phyloP scores from a whole-genome alignment of 768 basidiomycete genomes.

The Boletales sp. region DNA sequence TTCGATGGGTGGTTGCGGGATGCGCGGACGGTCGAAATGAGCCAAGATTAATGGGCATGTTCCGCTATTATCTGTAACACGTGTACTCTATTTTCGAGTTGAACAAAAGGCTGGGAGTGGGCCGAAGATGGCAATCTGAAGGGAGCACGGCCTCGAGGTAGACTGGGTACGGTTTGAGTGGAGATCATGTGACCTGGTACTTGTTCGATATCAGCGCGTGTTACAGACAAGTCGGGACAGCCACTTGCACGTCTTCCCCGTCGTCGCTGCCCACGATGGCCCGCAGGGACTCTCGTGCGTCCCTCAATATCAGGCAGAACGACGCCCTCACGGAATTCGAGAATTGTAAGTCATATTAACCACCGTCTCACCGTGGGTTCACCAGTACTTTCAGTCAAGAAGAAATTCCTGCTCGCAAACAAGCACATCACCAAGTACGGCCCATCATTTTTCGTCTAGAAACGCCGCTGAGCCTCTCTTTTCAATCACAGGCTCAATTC shows the following conservation, averaged over 20 bases:
- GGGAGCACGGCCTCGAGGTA: slow-evolving; percentile 27
- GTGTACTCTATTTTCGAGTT: slow-evolving; percentile 20
- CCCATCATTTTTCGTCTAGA: slow-evolving; percentile 19
- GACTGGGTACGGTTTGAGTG: slow-evolving; percentile 14
- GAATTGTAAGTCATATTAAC: slow-evolving; percentile 54
- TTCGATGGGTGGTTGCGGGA: slow-evolving; percentile 52
- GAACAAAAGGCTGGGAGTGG: slow-evolving; percentile 18
- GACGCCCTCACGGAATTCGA: slow-evolving; percentile 84
- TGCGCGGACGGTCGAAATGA: slow-evolving; percentile 31
- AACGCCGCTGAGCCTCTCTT: slow-evolving; percentile 7
- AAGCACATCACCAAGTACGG: slow-evolving; percentile 85
- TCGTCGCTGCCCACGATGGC: slow-evolving; percentile 29
- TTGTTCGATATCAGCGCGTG: slow-evolving; percentile 37
- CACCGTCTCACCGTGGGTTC: slow-evolving; percentile 1
- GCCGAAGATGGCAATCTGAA: slow-evolving; percentile 27
- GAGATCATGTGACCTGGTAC: slow-evolving; percentile 27
- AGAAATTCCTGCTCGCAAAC: slow-evolving; percentile 87
- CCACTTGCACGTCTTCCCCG: slow-evolving; percentile 15
- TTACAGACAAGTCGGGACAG: slow-evolving; percentile 17
- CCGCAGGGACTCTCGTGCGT: slow-evolving; percentile 36
- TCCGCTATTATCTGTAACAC: slow-evolving; percentile 9
- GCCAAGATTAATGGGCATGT: slow-evolving; percentile 13
- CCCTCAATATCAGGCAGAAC: slow-evolving; percentile 63
- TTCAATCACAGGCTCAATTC: slow-evolving; percentile 64
- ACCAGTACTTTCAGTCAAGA: slow-evolving; percentile 65